These are phyloP conservation scores for Erythrobasidium hasegawianum DNA, from an alignment of 1,284 basidiomycete species.

Conservation along the genomic window DNA sequence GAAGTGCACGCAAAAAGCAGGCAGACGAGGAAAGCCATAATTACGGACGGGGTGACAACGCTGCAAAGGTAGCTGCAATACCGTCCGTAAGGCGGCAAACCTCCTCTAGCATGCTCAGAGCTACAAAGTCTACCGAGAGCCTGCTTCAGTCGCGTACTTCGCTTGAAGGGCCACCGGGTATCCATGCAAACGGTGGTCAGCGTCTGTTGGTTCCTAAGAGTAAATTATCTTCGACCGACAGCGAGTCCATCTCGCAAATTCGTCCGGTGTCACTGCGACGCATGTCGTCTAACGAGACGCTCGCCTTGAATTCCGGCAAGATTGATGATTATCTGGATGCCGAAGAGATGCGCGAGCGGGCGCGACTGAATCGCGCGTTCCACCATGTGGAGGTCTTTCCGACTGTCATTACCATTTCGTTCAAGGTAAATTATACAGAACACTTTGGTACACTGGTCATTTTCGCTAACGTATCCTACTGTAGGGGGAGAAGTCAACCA, in stretches of 20 bases:
- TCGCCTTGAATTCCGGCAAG: not conserved
- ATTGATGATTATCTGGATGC: constrained; percentile 45
- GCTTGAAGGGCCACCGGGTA: not conserved
- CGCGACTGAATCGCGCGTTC: constrained; percentile 60
- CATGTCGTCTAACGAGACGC: not conserved
- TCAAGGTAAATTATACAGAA: constrained; percentile 50
- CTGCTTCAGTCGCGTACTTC: not conserved
- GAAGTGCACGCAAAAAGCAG: constrained; percentile 20
- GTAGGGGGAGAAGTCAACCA: constrained; percentile 54
- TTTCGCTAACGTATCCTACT: constrained; percentile 52
- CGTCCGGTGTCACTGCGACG: not conserved
- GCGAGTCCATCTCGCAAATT: constrained; percentile 27
- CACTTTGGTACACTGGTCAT: not conserved
- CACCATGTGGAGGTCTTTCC: constrained; percentile 73
- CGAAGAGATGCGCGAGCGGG: constrained; percentile 52
- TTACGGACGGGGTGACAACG: not conserved
- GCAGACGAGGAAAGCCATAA: not conserved
- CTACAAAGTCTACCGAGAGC: constrained; percentile 1
- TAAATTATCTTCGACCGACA: constrained; percentile 12
- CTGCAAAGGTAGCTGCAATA: not conserved
- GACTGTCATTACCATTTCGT: constrained; percentile 53
- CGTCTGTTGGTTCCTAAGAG: constrained; percentile 13
- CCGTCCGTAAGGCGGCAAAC: not conserved
- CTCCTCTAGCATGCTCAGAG: not conserved
- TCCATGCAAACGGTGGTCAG: not conserved